These are phyloP conservation scores for Rhizopus stolonifer DNA, from an alignment of 371 early-diverging fungal genomes.

Conservation along the genomic window DNA sequence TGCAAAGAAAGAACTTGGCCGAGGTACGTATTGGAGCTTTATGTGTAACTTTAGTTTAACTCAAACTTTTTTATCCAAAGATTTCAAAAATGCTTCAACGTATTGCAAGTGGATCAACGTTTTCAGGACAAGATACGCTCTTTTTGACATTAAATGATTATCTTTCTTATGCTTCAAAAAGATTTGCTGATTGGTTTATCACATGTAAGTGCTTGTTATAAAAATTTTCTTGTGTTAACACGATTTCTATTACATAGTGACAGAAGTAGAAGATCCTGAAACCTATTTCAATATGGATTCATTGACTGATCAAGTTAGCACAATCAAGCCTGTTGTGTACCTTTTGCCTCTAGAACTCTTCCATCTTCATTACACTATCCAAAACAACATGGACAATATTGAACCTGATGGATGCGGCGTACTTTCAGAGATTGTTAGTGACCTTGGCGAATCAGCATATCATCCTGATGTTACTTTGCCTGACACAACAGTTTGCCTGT, in stretches of 20 bases:
- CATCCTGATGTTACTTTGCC: slow-evolving; percentile 54
- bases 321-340: slow-evolving; percentile 85
- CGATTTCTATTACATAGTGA: slow-evolving; percentile 44
- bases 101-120: slow-evolving; percentile 80
- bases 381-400: slow-evolving; percentile 69
- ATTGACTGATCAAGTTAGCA: slow-evolving; percentile 80
- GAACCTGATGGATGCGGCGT: slow-evolving; percentile 70
- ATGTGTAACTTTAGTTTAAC: neutral
- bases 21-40: too few relatives aligned
- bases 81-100: slow-evolving; percentile 92
- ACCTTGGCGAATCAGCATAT: slow-evolving; percentile 79
- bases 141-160: slow-evolving; percentile 80
- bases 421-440: slow-evolving; percentile 73
- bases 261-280: slow-evolving; percentile 84
- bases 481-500: slow-evolving; percentile 68
- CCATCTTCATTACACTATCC: slow-evolving; percentile 79
- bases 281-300: slow-evolving; percentile 89
- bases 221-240: neutral
- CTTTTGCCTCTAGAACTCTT: slow-evolving; percentile 89
- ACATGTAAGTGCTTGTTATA: slow-evolving; percentile 44
- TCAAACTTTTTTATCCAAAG: slow-evolving; percentile 21
- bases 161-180: slow-evolving; percentile 69
- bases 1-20: slow-evolving; percentile 93
- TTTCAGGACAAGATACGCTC: slow-evolving; percentile 69
- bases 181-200: slow-evolving; percentile 77